Base-by-base conservation (phyloP, 768 basidiomycete genomes). In the Glaciozyma antarctica region DNA sequence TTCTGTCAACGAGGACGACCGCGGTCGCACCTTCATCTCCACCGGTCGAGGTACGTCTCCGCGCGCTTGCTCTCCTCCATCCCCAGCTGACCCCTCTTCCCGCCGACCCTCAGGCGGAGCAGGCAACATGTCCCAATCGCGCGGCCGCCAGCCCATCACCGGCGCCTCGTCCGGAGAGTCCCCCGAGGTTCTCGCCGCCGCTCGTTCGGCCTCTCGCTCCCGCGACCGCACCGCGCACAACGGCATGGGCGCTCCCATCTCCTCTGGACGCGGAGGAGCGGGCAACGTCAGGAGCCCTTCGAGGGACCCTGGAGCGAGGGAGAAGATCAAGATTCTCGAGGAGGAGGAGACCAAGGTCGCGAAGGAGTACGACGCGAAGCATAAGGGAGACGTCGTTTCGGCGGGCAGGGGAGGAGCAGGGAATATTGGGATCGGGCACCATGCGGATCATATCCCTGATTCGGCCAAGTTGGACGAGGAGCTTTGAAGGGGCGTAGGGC, bases 61-160 rank as follows among this genome's bases (percentile, higher is more conserved):
- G 34, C 34, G 34, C 34, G 7, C 13, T 41, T 15, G 7, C 38
- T 12, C 38, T 15, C 10, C 38, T 41, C 38, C 10, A 34, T 13
- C 38, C 32, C 32, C 38, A 41, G 38, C 38, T 41, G 38, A 41
- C 38, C 38, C 38, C 38, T 41, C 38, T 41, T 15, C 13, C 13
- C 34, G 34, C 5, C 38, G 12, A 41, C n/a, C 0, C 17, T 0
- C 58, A 70, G 69, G 69, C 21, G 69, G 69, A 17, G 65, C 62
- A 1, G 69, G 69, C 43, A 70, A 70, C 65, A 70, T 70, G 69
- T 64, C 63, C 2, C 69, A 64, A 41, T 70, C 69, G 12, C 62
- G 69, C 43, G 69, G 63, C 43, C 62, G 69, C 52, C 63, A 66
- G 24, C 38, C 55, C n/a, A 15, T 41, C 38, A 41, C 38, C 55